phyloP scores from a whole-genome alignment of 768 basidiomycete genomes.

The Suillus variegatus region DNA sequence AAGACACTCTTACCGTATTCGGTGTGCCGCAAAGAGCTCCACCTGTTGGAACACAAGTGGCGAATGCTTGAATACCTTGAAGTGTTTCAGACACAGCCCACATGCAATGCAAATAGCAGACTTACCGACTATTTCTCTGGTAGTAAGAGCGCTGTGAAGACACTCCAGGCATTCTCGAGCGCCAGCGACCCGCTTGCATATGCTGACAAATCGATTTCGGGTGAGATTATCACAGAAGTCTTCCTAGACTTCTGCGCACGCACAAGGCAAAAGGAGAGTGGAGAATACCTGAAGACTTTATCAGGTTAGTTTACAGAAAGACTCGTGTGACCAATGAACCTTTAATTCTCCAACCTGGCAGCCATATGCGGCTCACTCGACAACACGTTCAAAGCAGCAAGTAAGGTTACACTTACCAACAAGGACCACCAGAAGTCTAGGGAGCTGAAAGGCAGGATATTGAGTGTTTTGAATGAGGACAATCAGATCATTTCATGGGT shows the following conservation, averaged over 20 bases:
- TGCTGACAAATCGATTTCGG: slow-evolving; percentile 13
- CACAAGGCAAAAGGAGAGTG: not conserved
- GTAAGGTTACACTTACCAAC: not conserved
- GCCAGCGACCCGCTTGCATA: slow-evolving; percentile 1
- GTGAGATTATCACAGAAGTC: slow-evolving; percentile 23
- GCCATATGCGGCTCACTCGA: too few species aligned
- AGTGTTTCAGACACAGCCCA: not conserved
- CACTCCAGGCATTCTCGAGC: not conserved
- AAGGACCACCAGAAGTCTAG: not conserved
- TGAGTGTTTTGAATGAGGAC: slow-evolving; percentile 18
- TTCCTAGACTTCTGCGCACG: slow-evolving; percentile 17
- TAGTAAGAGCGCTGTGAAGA: not conserved
- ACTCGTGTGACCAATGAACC: too few species aligned
- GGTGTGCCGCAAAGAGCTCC: slow-evolving; percentile 18
- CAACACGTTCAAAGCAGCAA: too few species aligned
- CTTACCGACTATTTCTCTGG: not conserved
- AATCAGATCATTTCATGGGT: slow-evolving; percentile 20
- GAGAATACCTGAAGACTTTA: slow-evolving; percentile 6
- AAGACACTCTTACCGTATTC: too few species aligned
- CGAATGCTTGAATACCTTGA: slow-evolving; percentile 18
- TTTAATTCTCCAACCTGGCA: too few species aligned
- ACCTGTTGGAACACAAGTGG: slow-evolving; percentile 16
- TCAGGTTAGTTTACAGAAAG: too few species aligned
- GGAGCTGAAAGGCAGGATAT: slow-evolving; percentile 14
- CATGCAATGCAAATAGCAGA: not conserved